Conservation (phyloP, 2,329 filamentous ascomycete species). For the Pseudogymnoascus sp. region DNA sequence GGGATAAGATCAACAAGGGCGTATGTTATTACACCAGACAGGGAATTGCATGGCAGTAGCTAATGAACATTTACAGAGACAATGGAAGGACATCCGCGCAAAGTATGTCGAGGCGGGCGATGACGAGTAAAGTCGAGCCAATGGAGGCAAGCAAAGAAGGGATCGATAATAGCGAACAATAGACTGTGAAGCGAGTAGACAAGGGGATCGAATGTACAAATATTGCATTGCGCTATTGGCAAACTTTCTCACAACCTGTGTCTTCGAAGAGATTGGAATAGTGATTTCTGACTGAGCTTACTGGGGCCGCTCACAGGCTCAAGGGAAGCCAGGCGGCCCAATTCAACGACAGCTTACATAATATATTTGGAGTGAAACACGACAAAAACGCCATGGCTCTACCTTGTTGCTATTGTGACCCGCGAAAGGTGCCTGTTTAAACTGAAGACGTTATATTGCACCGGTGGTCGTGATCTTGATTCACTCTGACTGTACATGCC, state of each 20-base stretch:
- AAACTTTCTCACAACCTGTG: not conserved
- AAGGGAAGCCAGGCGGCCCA: not conserved
- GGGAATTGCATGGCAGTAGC: constrained; percentile 16
- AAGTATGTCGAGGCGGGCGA: constrained; percentile 70
- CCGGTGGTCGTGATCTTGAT: not conserved
- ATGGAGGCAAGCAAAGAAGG: constrained; percentile 5
- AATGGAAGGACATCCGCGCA: constrained; percentile 99
- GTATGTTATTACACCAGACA: constrained; percentile 51
- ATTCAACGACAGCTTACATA: not conserved
- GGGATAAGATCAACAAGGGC: constrained; percentile 86
- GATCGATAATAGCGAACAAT: constrained; percentile 8
- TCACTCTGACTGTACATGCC: not conserved
- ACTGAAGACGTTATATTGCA: not conserved
- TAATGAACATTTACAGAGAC: constrained; percentile 57
- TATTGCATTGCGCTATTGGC: constrained; percentile 7
- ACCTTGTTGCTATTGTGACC: not conserved
- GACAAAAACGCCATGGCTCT: not conserved
- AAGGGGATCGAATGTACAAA: constrained; percentile 8
- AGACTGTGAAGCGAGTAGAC: constrained; percentile 7
- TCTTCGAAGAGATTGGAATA: not conserved
- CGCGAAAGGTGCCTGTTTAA: not conserved
- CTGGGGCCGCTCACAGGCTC: not conserved
- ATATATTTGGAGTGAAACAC: not conserved
- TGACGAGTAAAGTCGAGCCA: constrained; percentile 24
- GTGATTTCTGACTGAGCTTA: not conserved